Percentiles rank a stretch among this genome's conserved stretches.
Evolutionary conservation across 1,139 yeast genomes (phyloP).

Genomic region (Pichia sp.): DNA sequence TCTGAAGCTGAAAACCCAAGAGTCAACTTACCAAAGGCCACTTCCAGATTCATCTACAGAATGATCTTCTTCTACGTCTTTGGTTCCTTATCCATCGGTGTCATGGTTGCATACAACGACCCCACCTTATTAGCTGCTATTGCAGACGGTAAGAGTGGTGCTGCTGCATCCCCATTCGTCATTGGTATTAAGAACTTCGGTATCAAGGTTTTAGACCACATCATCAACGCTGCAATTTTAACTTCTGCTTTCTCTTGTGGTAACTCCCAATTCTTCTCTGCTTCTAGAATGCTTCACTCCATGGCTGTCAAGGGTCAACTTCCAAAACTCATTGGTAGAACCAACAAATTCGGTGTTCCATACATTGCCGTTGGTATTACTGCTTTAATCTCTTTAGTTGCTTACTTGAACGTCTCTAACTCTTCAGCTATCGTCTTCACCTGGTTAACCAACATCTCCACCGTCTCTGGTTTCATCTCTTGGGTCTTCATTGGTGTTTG

Average conservation of each 20-base stretch:
- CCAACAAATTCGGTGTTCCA: constrained; percentile 45
- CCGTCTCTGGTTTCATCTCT: constrained; percentile 45
- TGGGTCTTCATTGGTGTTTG: constrained; percentile 44
- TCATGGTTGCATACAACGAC: constrained; percentile 22
- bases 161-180: constrained; percentile 50
- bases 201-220: constrained; percentile 36
- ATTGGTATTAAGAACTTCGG: constrained; percentile 44
- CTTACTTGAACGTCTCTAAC: constrained; percentile 32
- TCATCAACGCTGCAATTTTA: constrained; percentile 41
- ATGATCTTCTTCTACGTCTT: constrained; percentile 46
- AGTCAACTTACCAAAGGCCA: constrained; percentile 44
- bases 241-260: constrained; percentile 44
- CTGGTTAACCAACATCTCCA: constrained; percentile 43
- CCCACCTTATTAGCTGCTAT: constrained; percentile 18
- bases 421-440: constrained; percentile 33
- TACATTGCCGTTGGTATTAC: constrained; percentile 36
- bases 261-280: constrained; percentile 39
- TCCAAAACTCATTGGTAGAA: constrained; percentile 43
- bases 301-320: constrained; percentile 45
- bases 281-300: constrained; percentile 39
- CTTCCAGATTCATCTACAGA: constrained; percentile 45
- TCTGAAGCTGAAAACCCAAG: constrained; percentile 47
- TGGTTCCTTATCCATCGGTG: constrained; percentile 47
- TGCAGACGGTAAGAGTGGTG: constrained; percentile 24
- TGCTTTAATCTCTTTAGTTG: constrained; percentile 38